Evolutionary conservation across 2,329 filamentous ascomycete genomes (phyloP), one percentile per base, ranked within the genome.

Genomic region (Fusarium sp.): DNA sequence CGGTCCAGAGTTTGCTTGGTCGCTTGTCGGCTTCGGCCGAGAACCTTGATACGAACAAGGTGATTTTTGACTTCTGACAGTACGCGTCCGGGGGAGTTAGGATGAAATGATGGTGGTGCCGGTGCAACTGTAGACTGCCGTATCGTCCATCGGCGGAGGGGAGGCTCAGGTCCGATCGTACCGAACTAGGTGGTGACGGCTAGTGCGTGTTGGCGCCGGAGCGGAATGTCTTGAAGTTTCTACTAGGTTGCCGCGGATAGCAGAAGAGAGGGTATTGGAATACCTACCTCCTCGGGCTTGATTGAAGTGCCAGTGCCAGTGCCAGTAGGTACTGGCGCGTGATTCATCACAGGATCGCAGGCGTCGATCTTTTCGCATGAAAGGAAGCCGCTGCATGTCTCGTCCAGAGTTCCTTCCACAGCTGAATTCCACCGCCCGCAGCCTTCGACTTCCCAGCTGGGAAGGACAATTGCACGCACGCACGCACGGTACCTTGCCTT

Each of bases 11-110:
- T 29, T 16, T 62, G 54, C 18, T 58, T 58, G 31, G 53, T 58
- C 59, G 53, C 59, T 57, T 57, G 57, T 64, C 57, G 58, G 62
- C 51, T 69, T 69, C 68, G 46, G 68, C 64, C 65, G 68, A 65
- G 61, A 63, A 62, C 23, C 61, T 64, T 51, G 31, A 61, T 38
- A 29, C 16, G 46, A 46, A 46, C 33, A 64, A 64, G 49, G 20
- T 46, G 53, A 56, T 62, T 65, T 49, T 49, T 58, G 36, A 58
- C 49, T 42, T 61, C 49, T 51, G 36, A 53, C 18, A 33, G 55
- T 18, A 10, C 14, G n/a, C 7, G 51, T 23, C 51, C 11, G 23
- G 34, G 33, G 51, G 50, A 27, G 51, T 14, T 27, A 23, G 29
- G 33, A 55, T 55, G 31, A 23, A 55, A 55, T 20, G 49, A 27